phyloP scores from a whole-genome alignment of 2,329 filamentous ascomycete genomes.

The Fonsecaea pedrosoi region DNA sequence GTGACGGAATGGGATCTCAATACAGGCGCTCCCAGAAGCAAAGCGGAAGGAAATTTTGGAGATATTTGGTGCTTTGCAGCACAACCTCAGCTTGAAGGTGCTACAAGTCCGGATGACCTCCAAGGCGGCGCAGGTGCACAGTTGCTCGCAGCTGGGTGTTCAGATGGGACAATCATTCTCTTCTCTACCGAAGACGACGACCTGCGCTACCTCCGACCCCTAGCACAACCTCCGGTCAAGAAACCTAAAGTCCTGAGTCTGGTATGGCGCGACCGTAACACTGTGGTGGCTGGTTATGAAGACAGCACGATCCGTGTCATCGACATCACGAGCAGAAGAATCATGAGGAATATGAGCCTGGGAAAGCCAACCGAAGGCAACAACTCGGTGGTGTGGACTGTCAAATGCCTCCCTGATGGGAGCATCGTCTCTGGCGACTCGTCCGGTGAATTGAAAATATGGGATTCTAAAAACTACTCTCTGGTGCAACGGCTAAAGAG shows the following conservation, averaged over 20 bases:
- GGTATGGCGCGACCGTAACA: constrained; percentile 82
- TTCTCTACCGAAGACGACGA: constrained; percentile 86
- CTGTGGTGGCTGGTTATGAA: constrained; percentile 89
- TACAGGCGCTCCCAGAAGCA: constrained; percentile 75
- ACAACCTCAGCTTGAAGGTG: constrained; percentile 68
- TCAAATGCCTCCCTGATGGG: constrained; percentile 84
- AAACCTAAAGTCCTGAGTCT: constrained; percentile 90
- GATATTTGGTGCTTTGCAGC: constrained; percentile 96
- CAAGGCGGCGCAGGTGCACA: constrained; percentile 55
- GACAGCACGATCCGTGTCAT: constrained; percentile 94
- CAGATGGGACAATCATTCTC: constrained; percentile 85
- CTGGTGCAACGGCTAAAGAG: constrained; percentile 83
- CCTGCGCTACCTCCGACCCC: constrained; percentile 76
- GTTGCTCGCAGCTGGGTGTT: constrained; percentile 85
- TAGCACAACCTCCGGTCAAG: constrained; percentile 79
- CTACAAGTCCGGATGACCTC: constrained; percentile 42
- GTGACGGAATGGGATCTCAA: constrained; percentile 95
- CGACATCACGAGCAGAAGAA: constrained; percentile 78
- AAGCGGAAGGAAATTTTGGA: constrained; percentile 89
- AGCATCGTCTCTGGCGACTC: constrained; percentile 96
- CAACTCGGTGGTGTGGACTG: constrained; percentile 89
- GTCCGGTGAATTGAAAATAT: constrained; percentile 89
- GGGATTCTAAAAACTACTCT: constrained; percentile 91
- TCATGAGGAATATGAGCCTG: constrained; percentile 82
- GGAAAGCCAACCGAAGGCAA: constrained; percentile 83